phyloP scores from a whole-genome alignment of 306 rosid species.

The Elaeagnus macrophylla region DNA sequence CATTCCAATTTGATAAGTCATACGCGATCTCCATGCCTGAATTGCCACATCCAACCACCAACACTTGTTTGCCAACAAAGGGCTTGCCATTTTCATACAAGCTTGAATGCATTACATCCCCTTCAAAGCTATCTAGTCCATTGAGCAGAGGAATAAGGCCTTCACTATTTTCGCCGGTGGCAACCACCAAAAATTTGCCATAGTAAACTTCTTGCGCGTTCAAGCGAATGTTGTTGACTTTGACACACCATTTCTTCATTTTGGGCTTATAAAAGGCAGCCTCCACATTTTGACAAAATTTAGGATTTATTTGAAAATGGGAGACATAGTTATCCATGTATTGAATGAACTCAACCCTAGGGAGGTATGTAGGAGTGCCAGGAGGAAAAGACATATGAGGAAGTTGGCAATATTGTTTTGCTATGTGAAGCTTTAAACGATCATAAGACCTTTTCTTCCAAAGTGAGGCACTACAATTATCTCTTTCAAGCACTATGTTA shows the following conservation, averaged over 20 bases:
- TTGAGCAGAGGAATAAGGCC: slow-evolving; percentile 27
- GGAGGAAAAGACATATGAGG: slow-evolving; percentile 44
- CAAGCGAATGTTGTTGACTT: slow-evolving; percentile 5
- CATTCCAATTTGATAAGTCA: slow-evolving; percentile 49
- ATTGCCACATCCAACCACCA: slow-evolving; percentile 65
- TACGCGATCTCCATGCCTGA: slow-evolving; percentile 72
- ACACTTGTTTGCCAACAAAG: slow-evolving; percentile 33
- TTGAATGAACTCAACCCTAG: slow-evolving; percentile 29
- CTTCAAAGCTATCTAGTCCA: slow-evolving; percentile 38
- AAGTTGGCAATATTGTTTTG: slow-evolving; percentile 43
- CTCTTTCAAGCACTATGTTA: slow-evolving; percentile 33
- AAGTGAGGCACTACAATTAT: slow-evolving; percentile 41
- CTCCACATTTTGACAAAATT: slow-evolving; percentile 22
- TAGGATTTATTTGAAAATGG: slow-evolving; percentile 15
- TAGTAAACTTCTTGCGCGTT: slow-evolving; percentile 22
- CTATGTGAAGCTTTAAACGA: slow-evolving; percentile 31
- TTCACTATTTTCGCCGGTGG: slow-evolving; percentile 49
- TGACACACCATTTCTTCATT: slow-evolving; percentile 28
- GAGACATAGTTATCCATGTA: slow-evolving; percentile 43
- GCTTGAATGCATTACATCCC: slow-evolving; percentile 40
- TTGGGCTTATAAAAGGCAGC: slow-evolving; percentile 12
- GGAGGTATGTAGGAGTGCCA: slow-evolving; percentile 27
- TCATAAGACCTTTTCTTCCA: slow-evolving; percentile 48
- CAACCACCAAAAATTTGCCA: slow-evolving; percentile 38
- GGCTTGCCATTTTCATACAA: slow-evolving; percentile 37